Conservation (phyloP, 441 rosid genomes). For the Jatropha podagrica region DNA sequence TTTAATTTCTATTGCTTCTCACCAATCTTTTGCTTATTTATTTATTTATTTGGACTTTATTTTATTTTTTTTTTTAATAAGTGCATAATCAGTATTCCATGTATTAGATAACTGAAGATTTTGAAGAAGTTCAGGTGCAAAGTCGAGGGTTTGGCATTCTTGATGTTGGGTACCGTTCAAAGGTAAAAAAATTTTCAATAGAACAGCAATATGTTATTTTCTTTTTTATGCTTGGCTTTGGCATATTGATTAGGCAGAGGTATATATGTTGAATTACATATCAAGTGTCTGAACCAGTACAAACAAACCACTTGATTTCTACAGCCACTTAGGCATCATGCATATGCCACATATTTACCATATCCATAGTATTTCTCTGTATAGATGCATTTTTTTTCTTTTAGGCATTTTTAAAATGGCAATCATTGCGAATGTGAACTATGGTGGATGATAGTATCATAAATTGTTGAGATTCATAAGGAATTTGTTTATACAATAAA, state of each 20-base stretch:
- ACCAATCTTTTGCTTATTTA: not conserved
- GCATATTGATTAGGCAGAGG: not conserved
- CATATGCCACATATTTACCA: not conserved
- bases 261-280: not conserved
- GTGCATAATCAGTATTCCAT: slow-evolving; percentile 10
- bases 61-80: not conserved
- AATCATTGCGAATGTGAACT: not conserved
- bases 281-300: not conserved
- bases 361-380: not conserved
- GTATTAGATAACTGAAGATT: slow-evolving; percentile 74
- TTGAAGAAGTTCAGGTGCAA: slow-evolving; percentile 88
- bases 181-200: slow-evolving; percentile 41
- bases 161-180: slow-evolving; percentile 90
- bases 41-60: not conserved
- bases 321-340: not conserved
- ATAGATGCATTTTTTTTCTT: not conserved
- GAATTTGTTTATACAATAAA: not conserved
- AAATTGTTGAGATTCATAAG: not conserved
- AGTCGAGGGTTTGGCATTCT: slow-evolving; percentile 98
- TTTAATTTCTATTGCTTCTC: not conserved
- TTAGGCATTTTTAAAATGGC: not conserved
- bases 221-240: not conserved
- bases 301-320: not conserved
- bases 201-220: not conserved
- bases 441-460: not conserved